Conservation (phyloP, 208 protist genomes). For the Trypanosoma melophagium region DNA sequence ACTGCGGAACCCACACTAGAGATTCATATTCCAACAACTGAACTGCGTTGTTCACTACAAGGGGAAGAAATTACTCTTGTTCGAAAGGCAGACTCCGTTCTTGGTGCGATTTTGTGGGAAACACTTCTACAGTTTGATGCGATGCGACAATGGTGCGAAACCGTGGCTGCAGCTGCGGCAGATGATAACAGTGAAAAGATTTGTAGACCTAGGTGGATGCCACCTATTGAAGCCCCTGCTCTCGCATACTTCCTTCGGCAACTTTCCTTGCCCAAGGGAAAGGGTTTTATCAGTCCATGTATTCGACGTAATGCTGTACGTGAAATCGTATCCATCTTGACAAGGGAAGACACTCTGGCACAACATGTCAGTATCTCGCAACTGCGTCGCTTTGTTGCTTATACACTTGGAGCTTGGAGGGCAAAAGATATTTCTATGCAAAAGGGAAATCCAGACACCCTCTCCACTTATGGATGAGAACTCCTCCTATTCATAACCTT, state of each 20-base stretch:
- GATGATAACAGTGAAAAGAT: background rate
- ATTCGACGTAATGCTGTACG: background rate
- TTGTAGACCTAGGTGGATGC: too few species aligned
- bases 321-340: background rate
- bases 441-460: too few species aligned
- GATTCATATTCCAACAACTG: constrained; percentile 4
- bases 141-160: background rate
- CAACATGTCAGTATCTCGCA: background rate
- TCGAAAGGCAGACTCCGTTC: background rate
- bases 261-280: background rate
- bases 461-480: too few species aligned
- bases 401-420: background rate
- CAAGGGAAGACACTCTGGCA: background rate
- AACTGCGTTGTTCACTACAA: constrained; percentile 13
- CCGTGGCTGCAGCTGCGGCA: background rate
- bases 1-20: background rate
- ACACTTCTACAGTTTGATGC: background rate
- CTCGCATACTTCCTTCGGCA: too few species aligned
- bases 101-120: constrained; percentile 3
- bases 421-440: background rate
- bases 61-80: background rate
- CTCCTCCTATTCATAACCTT: too few species aligned
- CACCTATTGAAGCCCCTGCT: too few species aligned
- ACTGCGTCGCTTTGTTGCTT: background rate
- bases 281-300: background rate